Evolutionary conservation across 345 rosid genomes (phyloP).

Genomic region (Brassica nigra): DNA sequence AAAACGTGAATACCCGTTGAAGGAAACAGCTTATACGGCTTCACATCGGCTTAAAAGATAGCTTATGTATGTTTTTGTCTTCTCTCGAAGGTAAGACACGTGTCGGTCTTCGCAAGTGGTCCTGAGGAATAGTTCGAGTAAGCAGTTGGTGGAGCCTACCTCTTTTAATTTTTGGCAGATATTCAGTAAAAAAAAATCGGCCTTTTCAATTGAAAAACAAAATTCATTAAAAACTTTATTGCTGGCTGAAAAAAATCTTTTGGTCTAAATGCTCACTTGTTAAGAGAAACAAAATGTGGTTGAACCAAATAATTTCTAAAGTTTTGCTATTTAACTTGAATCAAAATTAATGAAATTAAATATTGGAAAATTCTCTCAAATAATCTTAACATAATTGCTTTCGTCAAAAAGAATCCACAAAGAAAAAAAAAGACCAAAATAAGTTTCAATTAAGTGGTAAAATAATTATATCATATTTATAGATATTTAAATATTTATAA

Average conservation of each 20-base stretch:
- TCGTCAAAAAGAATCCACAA: too few relatives aligned
- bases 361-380: too few relatives aligned
- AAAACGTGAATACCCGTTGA: background rate
- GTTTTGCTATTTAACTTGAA: background rate
- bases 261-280: background rate
- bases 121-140: slow-evolving; percentile 39
- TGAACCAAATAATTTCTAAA: background rate
- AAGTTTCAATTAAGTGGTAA: too few relatives aligned
- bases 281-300: background rate
- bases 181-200: slow-evolving; percentile 40
- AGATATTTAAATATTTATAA: too few relatives aligned
- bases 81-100: slow-evolving; percentile 18
- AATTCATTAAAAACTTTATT: slow-evolving; percentile 22
- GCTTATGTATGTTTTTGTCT: background rate
- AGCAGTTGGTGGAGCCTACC: slow-evolving; percentile 31
- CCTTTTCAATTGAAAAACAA: slow-evolving; percentile 22
- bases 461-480: too few relatives aligned
- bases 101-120: slow-evolving; percentile 39
- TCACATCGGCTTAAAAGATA: slow-evolving; percentile 22
- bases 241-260: slow-evolving; percentile 19
- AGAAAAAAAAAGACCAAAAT: too few relatives aligned
- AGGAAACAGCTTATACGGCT: slow-evolving; percentile 37
- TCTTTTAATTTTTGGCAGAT: slow-evolving; percentile 24
- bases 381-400: too few relatives aligned
- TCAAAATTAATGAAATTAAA: background rate